Evolutionary conservation across 1,139 yeast genomes (phyloP).

Genomic region (Kluyveromyces sp.): DNA sequence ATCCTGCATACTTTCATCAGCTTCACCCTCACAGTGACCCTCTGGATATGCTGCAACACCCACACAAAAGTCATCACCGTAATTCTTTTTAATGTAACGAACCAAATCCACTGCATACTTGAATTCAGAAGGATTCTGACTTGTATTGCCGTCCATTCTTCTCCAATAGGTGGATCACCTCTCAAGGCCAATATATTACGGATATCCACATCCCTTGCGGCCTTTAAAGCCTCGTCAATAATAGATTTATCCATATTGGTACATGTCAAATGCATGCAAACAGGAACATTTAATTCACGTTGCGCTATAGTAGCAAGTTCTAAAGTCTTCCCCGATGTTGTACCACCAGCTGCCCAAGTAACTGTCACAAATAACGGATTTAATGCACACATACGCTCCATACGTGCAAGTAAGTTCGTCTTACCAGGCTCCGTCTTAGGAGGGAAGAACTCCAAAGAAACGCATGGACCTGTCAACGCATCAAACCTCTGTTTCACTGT

Average conservation of each 20-base stretch:
- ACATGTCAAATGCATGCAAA: constrained; percentile 91
- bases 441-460: constrained; percentile 93
- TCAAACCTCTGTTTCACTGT: constrained; percentile 52
- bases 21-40: constrained; percentile 76
- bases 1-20: constrained; percentile 58
- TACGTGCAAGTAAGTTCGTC: constrained; percentile 74
- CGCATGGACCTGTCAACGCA: constrained; percentile 46
- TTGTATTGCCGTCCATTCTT: constrained; percentile 24
- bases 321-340: constrained; percentile 79
- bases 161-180: constrained; percentile 93
- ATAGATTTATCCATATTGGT: constrained; percentile 77
- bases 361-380: constrained; percentile 87
- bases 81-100: constrained; percentile 54
- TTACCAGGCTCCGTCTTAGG: constrained; percentile 90
- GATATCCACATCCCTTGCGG: constrained; percentile 72
- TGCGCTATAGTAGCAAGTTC: constrained; percentile 77
- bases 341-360: constrained; percentile 99
- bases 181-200: constrained; percentile 83
- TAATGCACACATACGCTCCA: constrained; percentile 72
- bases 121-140: constrained; percentile 40
- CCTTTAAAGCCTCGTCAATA: constrained; percentile 68
- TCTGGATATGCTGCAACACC: constrained; percentile 97
- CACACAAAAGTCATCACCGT: constrained; percentile 73
- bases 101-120: constrained; percentile 78
- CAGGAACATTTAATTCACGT: constrained; percentile 67